Conservation (phyloP, 345 rosid genomes). For the Abelmoschus esculentus region DNA sequence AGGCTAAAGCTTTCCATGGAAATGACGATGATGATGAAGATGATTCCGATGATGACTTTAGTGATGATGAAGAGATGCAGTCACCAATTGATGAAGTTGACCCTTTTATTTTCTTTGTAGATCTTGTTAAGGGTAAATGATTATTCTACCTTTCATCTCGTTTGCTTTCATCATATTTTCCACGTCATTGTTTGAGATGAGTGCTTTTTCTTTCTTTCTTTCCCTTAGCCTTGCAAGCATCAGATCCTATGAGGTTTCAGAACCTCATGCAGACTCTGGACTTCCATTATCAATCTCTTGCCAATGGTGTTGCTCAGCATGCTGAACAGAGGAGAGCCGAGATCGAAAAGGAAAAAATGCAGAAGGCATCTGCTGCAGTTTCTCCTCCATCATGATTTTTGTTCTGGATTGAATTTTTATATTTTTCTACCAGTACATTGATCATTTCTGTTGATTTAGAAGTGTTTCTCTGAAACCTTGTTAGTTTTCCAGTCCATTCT, state of each 20-base stretch:
- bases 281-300: slow-evolving; percentile 77
- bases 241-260: slow-evolving; percentile 72
- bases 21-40: slow-evolving; percentile 30
- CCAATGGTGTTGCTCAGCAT: slow-evolving; percentile 83
- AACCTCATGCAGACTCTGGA: slow-evolving; percentile 74
- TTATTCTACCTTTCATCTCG: background rate
- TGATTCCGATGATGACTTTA: slow-evolving; percentile 54
- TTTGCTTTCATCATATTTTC: background rate
- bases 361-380: slow-evolving; percentile 43
- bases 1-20: slow-evolving; percentile 73
- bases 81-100: slow-evolving; percentile 97
- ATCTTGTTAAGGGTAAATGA: slow-evolving; percentile 66
- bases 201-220: background rate
- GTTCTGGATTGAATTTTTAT: slow-evolving; percentile 12
- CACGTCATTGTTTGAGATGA: background rate
- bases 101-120: slow-evolving; percentile 86
- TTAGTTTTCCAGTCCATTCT: slow-evolving; percentile 17
- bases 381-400: slow-evolving; percentile 23
- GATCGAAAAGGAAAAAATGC: slow-evolving; percentile 82
- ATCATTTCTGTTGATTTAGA: slow-evolving; percentile 16
- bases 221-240: slow-evolving; percentile 57
- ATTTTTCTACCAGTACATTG: slow-evolving; percentile 8
- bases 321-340: slow-evolving; percentile 87
- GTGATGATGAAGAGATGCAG: slow-evolving; percentile 56
- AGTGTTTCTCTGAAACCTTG: slow-evolving; percentile 10